Conservation (phyloP, 73 alveolate species). For the Symbiodinium natans region DNA sequence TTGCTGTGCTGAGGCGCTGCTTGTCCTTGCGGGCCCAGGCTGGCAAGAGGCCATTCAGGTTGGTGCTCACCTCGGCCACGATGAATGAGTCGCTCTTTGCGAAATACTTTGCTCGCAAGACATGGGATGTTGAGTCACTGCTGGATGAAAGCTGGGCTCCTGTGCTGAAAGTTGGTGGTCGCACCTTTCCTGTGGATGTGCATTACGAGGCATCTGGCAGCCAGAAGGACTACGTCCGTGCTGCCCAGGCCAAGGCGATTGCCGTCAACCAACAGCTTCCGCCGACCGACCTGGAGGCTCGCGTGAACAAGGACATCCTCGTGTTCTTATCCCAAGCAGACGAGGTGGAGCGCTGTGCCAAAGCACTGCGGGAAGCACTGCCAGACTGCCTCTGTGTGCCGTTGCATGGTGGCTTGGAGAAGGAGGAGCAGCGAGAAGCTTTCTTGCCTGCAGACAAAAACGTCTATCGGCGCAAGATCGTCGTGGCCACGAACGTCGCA, state of each 20-base stretch:
- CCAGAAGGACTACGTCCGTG: not conserved
- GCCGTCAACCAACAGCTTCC: not conserved
- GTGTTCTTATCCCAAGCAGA: not conserved
- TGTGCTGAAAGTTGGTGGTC: not conserved
- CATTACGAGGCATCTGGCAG: not conserved
- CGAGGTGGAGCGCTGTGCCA: not conserved
- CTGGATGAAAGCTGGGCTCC: not conserved
- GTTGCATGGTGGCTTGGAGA: not conserved
- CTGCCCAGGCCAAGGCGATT: not conserved
- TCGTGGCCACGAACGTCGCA: not conserved
- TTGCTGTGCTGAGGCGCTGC: not conserved
- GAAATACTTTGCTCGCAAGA: not conserved
- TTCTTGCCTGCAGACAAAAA: not conserved
- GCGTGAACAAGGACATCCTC: not conserved
- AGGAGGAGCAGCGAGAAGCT: not conserved
- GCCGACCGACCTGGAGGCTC: not conserved
- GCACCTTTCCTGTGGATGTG: not conserved
- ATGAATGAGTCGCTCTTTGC: slow-evolving; percentile 3
- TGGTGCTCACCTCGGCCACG: slow-evolving; percentile 20
- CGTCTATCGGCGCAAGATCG: not conserved
- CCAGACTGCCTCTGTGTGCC: not conserved
- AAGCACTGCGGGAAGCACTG: not conserved
- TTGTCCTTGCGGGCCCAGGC: not conserved
- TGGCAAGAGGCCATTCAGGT: not conserved
- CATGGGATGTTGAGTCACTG: not conserved